phyloP scores from a whole-genome alignment of 352 stramenopile species.

The Pythium phragmitis region DNA sequence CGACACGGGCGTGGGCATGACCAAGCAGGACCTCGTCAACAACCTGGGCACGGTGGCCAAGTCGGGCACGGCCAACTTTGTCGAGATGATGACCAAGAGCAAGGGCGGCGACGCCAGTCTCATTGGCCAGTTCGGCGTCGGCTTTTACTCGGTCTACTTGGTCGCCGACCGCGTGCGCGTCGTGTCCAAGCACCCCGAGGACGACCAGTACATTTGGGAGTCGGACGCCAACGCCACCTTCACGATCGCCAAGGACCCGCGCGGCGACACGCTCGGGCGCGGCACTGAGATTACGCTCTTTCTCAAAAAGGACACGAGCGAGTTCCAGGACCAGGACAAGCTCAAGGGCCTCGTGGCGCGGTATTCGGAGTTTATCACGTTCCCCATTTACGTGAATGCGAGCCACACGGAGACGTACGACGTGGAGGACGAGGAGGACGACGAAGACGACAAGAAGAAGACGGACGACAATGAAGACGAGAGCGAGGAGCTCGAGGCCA shows the following conservation, averaged over 20 bases:
- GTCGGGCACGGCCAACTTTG: slow-evolving; percentile 98
- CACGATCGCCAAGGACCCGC: slow-evolving; percentile 94
- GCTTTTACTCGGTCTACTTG: slow-evolving; percentile 99
- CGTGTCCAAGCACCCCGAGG: slow-evolving; percentile 96
- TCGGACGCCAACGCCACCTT: slow-evolving; percentile 97
- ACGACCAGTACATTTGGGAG: slow-evolving; percentile 99
- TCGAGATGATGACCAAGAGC: slow-evolving; percentile 93
- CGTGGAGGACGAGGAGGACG: slow-evolving; percentile 79
- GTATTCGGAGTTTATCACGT: slow-evolving; percentile 99
- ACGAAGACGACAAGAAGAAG: slow-evolving; percentile 68
- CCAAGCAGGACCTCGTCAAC: slow-evolving; percentile 96
- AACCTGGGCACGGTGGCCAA: slow-evolving; percentile 98
- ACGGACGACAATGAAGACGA: slow-evolving; percentile 52
- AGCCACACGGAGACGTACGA: slow-evolving; percentile 91
- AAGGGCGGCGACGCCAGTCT: slow-evolving; percentile 84
- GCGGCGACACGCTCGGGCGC: slow-evolving; percentile 94
- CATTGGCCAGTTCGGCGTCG: slow-evolving; percentile 99
- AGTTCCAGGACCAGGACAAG: slow-evolving; percentile 95
- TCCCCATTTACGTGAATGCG: slow-evolving; percentile 98
- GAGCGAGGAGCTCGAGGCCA: slow-evolving; percentile 68
- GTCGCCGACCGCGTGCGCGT: slow-evolving; percentile 96
- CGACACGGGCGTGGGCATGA: slow-evolving; percentile 99
- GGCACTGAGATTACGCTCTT: slow-evolving; percentile 99
- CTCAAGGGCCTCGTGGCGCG: slow-evolving; percentile 95
- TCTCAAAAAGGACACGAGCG: slow-evolving; percentile 97